Conservation (phyloP, 306 rosid genomes). For the Argentina anserina region DNA sequence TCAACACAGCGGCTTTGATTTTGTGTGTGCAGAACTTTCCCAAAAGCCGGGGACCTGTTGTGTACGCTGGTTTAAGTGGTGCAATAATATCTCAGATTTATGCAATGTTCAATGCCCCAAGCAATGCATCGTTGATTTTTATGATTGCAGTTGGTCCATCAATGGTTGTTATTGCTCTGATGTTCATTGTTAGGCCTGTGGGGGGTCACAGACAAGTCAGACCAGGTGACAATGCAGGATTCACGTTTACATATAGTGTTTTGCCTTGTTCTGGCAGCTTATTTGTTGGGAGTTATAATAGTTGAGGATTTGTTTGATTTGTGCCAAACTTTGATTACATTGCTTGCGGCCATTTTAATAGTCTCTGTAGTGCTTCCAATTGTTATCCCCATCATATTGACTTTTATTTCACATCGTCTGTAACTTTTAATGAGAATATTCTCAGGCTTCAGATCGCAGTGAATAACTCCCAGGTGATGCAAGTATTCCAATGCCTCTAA, state of each 20-base stretch:
- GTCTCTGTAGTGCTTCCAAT: slow-evolving; percentile 49
- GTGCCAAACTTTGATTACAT: slow-evolving; percentile 34
- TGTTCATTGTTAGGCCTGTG: slow-evolving; percentile 66
- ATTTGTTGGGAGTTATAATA: slow-evolving; percentile 54
- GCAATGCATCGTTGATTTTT: slow-evolving; percentile 49
- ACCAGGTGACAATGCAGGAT: slow-evolving; percentile 49
- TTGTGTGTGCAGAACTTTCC: slow-evolving; percentile 76
- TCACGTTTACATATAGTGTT: slow-evolving; percentile 51
- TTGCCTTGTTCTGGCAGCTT: slow-evolving; percentile 68
- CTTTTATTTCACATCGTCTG: slow-evolving; percentile 80
- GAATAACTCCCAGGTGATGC: slow-evolving; percentile 83
- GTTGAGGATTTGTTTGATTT: slow-evolving; percentile 43
- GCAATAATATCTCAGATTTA: slow-evolving; percentile 62
- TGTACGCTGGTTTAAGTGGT: slow-evolving; percentile 65
- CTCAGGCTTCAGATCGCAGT: slow-evolving; percentile 97
- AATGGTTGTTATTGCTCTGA: slow-evolving; percentile 44
- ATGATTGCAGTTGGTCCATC: slow-evolving; percentile 69
- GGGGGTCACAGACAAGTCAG: slow-evolving; percentile 43
- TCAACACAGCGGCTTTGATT: slow-evolving; percentile 66
- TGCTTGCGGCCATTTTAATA: slow-evolving; percentile 33
- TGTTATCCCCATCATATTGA: slow-evolving; percentile 51
- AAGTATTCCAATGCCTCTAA: slow-evolving; percentile 90
- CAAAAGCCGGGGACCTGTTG: slow-evolving; percentile 57
- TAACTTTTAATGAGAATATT: slow-evolving; percentile 85
- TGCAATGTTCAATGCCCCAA: slow-evolving; percentile 43